Evolutionary conservation across 257 asterid genomes (phyloP).

Genomic region (Solanum etuberosum): DNA sequence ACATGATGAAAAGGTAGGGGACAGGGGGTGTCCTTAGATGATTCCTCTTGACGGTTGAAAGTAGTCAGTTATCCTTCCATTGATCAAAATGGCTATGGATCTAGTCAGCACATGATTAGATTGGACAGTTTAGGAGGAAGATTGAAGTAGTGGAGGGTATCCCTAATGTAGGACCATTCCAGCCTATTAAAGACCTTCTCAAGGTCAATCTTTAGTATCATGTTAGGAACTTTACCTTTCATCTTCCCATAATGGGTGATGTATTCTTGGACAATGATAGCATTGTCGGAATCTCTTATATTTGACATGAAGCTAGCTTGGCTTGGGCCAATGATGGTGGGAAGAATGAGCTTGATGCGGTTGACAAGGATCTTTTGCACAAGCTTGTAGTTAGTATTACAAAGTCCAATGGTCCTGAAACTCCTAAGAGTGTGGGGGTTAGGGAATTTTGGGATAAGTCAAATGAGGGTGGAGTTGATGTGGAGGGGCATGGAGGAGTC

Average conservation of each 20-base stretch:
- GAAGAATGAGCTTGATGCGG: background rate
- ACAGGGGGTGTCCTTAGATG: background rate
- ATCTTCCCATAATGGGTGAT: background rate
- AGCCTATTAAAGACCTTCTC: too few species aligned
- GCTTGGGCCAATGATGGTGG: background rate
- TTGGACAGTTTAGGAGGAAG: background rate
- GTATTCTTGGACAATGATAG: background rate
- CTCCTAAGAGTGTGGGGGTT: background rate
- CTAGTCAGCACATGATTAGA: background rate
- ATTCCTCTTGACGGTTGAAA: background rate
- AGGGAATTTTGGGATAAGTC: background rate
- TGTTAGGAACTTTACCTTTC: background rate
- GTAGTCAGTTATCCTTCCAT: background rate
- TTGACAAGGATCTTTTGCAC: background rate
- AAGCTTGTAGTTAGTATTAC: background rate
- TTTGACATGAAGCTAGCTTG: background rate
- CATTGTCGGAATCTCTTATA: too few species aligned
- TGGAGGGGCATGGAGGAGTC: accelerated
- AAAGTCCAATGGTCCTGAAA: background rate
- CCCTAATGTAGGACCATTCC: background rate
- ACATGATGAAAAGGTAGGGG: background rate
- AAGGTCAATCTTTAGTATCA: background rate
- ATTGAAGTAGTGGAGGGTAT: too few species aligned
- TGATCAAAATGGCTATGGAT: background rate
- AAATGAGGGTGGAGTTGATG: background rate